Base-by-base conservation (phyloP, 164 flowering plant genomes). In the Amborella trichopoda region DNA sequence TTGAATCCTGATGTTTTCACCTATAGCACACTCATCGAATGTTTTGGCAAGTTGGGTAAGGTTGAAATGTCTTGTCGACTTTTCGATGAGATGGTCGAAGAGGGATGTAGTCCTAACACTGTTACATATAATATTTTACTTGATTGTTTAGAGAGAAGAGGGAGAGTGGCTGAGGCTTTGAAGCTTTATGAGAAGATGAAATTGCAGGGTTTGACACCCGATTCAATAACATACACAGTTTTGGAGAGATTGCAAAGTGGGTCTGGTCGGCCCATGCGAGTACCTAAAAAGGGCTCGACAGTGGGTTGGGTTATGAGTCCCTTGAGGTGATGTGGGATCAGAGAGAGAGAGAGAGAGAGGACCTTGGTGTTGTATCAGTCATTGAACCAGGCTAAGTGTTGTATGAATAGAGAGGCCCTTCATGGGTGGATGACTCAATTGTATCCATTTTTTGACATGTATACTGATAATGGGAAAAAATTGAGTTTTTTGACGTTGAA, bases 221-320 rank as follows among this genome's bases (percentile, higher is more conserved):
- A 91, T 70, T 70, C 81, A 8, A 83, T 87, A 6, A 91, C 95
- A 1, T 84, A 87, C 56, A 24, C 85, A 0, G 62, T 91, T 37
- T 90, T 91, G 48, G 90, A 73, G 43, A 68, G 87, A 18, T 52
- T 91, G 62, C 98, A 91, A 50, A 81, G 88, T 69, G 93, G 87
- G 33, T 68, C 78, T 1, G 71, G 58, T 33, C 58, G 67, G 66
- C 54, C 63, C 42, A 46, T 54, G 20, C 74, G 90, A 55, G 49
- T 77, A 52, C 80, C 87, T 3, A 75, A 66, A 69, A 64, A 80
- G 55, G 73, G 51, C 63, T 89, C 93, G 5, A 78, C 83, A 13
- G 80, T 90, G 3, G 96, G 98, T 23, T 90, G 98, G 98, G 65
- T 91, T 33, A 80, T 86, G 23, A 79, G 94, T 50, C 94, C 94